Conservation (phyloP, 2,329 filamentous ascomycete species). For the Colletotrichum godetiae region DNA sequence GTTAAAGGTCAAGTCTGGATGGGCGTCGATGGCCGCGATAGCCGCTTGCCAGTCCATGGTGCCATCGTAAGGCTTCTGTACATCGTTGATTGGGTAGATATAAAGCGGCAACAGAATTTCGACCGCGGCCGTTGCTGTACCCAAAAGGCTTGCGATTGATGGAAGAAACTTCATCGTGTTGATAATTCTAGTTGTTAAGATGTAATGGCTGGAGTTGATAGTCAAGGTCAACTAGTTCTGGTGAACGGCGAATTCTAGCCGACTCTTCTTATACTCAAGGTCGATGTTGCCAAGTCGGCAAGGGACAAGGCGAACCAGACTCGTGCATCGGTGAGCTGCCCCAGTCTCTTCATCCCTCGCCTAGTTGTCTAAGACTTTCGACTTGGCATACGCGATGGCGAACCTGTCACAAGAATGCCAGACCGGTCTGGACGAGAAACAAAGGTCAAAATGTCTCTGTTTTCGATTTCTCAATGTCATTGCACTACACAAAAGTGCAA, state of each 20-base stretch:
- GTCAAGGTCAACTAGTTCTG: neutral
- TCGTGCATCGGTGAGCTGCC: neutral
- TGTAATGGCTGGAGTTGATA: neutral
- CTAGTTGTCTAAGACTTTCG: neutral
- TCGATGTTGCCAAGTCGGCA: neutral
- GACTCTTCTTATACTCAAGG: neutral
- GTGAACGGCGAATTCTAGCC: neutral
- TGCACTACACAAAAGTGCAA: neutral
- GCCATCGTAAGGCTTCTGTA: neutral
- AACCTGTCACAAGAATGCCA: neutral
- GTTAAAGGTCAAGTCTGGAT: conserved; percentile 8
- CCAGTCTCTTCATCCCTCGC: neutral
- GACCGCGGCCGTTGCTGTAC: neutral
- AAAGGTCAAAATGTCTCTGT: neutral
- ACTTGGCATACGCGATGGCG: neutral
- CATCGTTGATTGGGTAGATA: conserved; percentile 10
- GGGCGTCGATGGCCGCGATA: conserved; percentile 11
- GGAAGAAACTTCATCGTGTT: neutral
- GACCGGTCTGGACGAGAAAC: neutral
- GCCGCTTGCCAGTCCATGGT: conserved; percentile 9
- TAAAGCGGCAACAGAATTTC: conserved; percentile 10
- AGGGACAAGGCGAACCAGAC: neutral
- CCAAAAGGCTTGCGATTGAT: neutral
- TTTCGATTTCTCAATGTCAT: neutral
- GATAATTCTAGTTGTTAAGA: neutral